A percentile compares a stretch with the other conserved stretches of the same genome.
These are phyloP conservation scores for Auricularia sp. DNA, from an alignment of 768 basidiomycete genomes.

Conservation along the genomic window DNA sequence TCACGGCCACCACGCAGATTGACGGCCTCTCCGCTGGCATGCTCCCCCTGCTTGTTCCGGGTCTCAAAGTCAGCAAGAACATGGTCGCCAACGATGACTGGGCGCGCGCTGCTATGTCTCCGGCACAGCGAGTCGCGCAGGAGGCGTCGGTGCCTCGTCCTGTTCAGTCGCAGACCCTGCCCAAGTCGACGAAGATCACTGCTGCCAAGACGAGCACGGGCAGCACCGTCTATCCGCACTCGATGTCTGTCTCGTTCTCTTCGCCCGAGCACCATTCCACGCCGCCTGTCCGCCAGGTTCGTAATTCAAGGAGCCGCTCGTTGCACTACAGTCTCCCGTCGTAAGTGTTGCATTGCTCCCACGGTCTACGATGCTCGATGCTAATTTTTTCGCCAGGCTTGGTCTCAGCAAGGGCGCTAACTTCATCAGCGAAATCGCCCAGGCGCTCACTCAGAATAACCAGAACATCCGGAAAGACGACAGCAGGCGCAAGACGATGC, in stretches of 20 bases:
- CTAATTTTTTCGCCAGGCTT: constrained; percentile 32
- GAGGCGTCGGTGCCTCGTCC: neutral
- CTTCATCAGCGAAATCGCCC: neutral
- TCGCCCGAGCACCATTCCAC: constrained; percentile 54
- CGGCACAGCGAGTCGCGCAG: neutral
- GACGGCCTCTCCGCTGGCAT: constrained; percentile 62
- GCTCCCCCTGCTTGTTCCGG: constrained; percentile 57
- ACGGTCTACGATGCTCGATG: constrained; percentile 2
- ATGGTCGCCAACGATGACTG: constrained; percentile 44
- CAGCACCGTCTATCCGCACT: neutral
- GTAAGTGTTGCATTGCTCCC: constrained; percentile 25
- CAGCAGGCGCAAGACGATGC: constrained; percentile 2
- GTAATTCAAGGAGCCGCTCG: constrained; percentile 33
- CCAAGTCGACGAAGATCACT: neutral
- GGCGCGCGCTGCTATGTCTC: constrained; percentile 21
- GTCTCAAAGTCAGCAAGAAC: constrained; percentile 46
- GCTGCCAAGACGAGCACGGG: neutral
- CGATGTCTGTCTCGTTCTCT: constrained; percentile 29
- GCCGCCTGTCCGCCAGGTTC: constrained; percentile 32
- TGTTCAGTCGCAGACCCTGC: neutral
- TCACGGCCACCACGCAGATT: constrained; percentile 54
- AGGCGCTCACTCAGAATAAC: neutral
- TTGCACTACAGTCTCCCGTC: constrained; percentile 60
- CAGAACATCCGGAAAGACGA: neutral
- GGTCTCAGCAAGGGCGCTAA: constrained; percentile 47